phyloP scores from a whole-genome alignment of 768 basidiomycete species.

The Trametes cingulata region DNA sequence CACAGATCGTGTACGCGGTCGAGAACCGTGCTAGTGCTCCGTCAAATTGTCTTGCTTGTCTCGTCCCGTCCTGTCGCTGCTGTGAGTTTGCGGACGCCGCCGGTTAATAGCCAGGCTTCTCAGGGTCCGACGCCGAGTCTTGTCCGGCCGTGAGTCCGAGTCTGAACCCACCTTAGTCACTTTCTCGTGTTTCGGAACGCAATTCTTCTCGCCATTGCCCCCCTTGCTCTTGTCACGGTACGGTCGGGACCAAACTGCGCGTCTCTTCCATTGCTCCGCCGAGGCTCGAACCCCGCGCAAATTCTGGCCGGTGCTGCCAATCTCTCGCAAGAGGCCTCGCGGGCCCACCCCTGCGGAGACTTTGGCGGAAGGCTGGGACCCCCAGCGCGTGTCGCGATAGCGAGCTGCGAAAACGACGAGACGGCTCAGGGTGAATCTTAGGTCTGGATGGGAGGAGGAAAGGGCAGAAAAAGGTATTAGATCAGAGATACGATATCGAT shows the following conservation, averaged over 20 bases:
- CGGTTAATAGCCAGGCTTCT: neutral
- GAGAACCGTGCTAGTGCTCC: slow-evolving; percentile 2
- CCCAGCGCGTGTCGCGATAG: neutral
- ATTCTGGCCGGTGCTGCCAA: neutral
- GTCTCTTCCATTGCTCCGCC: neutral
- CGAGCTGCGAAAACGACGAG: neutral
- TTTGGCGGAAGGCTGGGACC: neutral
- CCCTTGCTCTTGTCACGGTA: neutral
- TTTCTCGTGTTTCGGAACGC: neutral
- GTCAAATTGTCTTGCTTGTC: neutral
- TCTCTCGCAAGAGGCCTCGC: neutral
- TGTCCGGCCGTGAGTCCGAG: slow-evolving; percentile 4
- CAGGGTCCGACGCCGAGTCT: slow-evolving; percentile 15
- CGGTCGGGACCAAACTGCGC: neutral
- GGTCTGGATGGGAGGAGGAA: too few species aligned
- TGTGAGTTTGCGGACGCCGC: neutral
- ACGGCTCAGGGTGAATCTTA: too few species aligned
- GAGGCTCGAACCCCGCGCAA: neutral
- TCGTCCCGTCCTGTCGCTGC: neutral
- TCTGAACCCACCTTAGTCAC: neutral
- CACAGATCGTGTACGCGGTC: slow-evolving; percentile 3
- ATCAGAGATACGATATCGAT: slow-evolving; percentile 16
- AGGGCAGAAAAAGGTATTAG: neutral
- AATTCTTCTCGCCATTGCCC: neutral
- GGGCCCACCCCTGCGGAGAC: slow-evolving; percentile 14